A percentile compares a stretch with the other conserved stretches of the same genome.
phyloP scores from a whole-genome alignment of 2,329 filamentous ascomycete genomes.

The Stachybotrys chlorohalonatus region DNA sequence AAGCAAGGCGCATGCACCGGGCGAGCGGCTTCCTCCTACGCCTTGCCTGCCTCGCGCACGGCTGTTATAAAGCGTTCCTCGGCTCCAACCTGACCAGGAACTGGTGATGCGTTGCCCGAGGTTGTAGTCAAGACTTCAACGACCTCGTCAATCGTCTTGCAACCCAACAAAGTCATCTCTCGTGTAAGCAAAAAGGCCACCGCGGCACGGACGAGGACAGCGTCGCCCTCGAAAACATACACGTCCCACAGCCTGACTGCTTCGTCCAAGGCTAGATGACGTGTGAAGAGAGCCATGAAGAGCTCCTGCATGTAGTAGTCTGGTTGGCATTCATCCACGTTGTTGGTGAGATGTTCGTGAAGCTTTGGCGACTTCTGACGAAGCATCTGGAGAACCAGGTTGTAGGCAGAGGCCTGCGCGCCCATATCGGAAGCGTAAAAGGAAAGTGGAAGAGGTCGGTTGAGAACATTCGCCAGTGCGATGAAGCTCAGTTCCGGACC shows the following conservation, averaged over 20 bases:
- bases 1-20: not conserved
- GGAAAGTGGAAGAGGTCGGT: conserved; percentile 63
- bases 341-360: conserved; percentile 52
- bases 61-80: conserved; percentile 33
- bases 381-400: conserved; percentile 59
- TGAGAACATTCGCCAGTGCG: conserved; percentile 66
- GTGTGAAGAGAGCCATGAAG: conserved; percentile 57
- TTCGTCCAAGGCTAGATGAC: conserved; percentile 56
- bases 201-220: conserved; percentile 59
- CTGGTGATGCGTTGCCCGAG: conserved; percentile 18
- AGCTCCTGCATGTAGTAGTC: conserved; percentile 49
- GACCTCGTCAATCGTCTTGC: conserved; percentile 35
- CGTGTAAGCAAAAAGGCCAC: conserved; percentile 54
- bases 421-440: conserved; percentile 63
- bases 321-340: conserved; percentile 33
- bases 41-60: conserved; percentile 25
- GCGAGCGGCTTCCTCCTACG: conserved; percentile 7
- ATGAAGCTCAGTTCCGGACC: conserved; percentile 57
- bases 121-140: conserved; percentile 23
- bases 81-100: conserved; percentile 32
- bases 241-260: conserved; percentile 71
- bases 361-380: conserved; percentile 54
- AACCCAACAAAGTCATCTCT: conserved; percentile 42
- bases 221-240: conserved; percentile 74
- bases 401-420: conserved; percentile 61